Conservation (phyloP, 495 filamentous ascomycete genomes). For the Glarea lozoyensis region DNA sequence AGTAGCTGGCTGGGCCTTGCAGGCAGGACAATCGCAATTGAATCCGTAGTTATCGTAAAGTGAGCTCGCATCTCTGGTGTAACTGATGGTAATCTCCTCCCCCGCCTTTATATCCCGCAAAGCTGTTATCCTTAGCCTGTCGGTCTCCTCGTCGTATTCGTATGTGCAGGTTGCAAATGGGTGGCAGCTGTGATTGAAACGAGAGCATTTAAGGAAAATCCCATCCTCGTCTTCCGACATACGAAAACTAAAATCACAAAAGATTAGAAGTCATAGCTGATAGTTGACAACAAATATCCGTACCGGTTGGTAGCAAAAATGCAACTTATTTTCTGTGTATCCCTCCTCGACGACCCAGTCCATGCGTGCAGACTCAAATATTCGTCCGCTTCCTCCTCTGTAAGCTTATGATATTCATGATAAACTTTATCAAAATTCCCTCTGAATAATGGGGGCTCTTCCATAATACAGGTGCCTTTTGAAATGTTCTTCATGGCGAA, state of each 20-base stretch:
- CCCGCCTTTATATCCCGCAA: constrained; percentile 3
- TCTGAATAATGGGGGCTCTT: constrained; percentile 14
- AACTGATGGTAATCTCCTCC: constrained; percentile 18
- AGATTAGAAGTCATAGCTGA: not conserved
- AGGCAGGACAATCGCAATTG: constrained; percentile 17
- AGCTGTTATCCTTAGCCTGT: constrained; percentile 3
- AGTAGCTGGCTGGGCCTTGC: no score
- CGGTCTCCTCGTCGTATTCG: not conserved
- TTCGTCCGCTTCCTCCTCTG: constrained; percentile 4
- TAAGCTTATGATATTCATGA: constrained; percentile 6
- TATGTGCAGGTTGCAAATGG: constrained; percentile 11
- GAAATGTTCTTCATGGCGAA: constrained; percentile 15
- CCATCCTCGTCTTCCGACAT: constrained; percentile 3
- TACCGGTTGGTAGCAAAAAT: constrained; percentile 19
- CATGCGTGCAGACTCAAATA: constrained; percentile 7
- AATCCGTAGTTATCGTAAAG: constrained; percentile 18
- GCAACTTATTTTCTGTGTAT: constrained; percentile 3
- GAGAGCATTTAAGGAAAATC: constrained; percentile 16
- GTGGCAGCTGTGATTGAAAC: constrained; percentile 20
- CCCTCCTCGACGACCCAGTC: not conserved
- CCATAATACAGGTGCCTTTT: constrained; percentile 7
- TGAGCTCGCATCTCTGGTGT: constrained; percentile 1
- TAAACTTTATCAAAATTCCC: constrained; percentile 3
- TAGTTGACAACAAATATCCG: not conserved
- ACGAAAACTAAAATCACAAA: constrained; percentile 10